Conservation (phyloP, 139 green algal species). For the Chlorella sp. region DNA sequence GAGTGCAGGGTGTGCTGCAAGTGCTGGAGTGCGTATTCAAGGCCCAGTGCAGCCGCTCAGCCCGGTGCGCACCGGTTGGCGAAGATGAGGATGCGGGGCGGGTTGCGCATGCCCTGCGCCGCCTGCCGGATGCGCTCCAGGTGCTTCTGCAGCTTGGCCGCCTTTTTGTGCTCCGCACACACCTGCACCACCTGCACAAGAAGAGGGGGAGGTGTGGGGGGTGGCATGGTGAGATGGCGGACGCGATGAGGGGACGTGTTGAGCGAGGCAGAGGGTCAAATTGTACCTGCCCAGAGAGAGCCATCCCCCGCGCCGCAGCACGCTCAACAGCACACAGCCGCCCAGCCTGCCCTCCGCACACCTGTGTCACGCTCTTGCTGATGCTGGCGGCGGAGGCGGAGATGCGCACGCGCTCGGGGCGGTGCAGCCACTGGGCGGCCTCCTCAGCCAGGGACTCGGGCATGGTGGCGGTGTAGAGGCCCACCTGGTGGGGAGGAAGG, state of each 20-base stretch:
- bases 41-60: too few relatives aligned
- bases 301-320: too few relatives aligned
- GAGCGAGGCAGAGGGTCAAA: too few relatives aligned
- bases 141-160: constrained; percentile 78
- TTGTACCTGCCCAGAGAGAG: too few relatives aligned
- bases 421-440: constrained; percentile 68
- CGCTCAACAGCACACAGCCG: too few relatives aligned
- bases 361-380: constrained; percentile 77
- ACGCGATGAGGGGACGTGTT: too few relatives aligned
- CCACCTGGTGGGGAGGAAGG: constrained; percentile 60
- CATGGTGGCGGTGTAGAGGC: constrained; percentile 90
- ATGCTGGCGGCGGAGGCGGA: constrained; percentile 57
- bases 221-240: too few relatives aligned
- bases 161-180: constrained; percentile 84
- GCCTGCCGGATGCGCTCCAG: constrained; percentile 51
- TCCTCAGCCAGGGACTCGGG: constrained; percentile 57
- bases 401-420: constrained; percentile 31
- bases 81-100: constrained; percentile 86
- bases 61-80: constrained; percentile 76
- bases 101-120: constrained; percentile 55
- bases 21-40: too few relatives aligned
- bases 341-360: constrained; percentile 5
- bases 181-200: constrained; percentile 94
- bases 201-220: background rate
- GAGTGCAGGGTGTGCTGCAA: too few relatives aligned